A percentile compares a stretch with the other conserved stretches of the same genome.
phyloP scores from a whole-genome alignment of 176 grass and related monocot species.

The Miscanthus lutarioriparius region DNA sequence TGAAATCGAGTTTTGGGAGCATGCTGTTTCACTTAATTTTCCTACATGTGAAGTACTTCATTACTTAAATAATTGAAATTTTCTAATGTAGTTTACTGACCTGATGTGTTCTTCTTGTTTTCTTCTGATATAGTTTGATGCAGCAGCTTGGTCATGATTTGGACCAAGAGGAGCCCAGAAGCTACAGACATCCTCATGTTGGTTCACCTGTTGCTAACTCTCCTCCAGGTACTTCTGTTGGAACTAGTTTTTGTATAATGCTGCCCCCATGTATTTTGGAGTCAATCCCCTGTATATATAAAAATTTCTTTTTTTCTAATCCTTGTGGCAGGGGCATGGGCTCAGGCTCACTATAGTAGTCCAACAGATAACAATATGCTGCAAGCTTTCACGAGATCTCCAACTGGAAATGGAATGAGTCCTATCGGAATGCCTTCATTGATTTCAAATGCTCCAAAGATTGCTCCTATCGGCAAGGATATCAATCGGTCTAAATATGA shows the following conservation, averaged over 20 bases:
- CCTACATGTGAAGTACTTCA: not conserved
- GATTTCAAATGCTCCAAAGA: conserved; percentile 68
- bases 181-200: conserved; percentile 55
- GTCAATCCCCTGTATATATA: conserved; percentile 1
- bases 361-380: conserved; percentile 74
- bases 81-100: not conserved
- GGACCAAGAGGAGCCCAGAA: conserved; percentile 81
- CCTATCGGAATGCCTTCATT: conserved; percentile 64
- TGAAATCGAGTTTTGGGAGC: not conserved
- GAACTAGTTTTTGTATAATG: conserved; percentile 13
- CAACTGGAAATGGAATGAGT: conserved; percentile 61
- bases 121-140: conserved; percentile 74
- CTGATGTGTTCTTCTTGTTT: conserved; percentile 16
- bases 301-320: conserved; percentile 13
- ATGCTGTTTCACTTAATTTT: not conserved
- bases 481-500: conserved; percentile 59
- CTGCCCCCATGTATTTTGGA: not conserved
- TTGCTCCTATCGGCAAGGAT: conserved; percentile 91
- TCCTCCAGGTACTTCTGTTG: conserved; percentile 72
- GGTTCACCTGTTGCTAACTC: conserved; percentile 87
- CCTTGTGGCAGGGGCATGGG: conserved; percentile 66
- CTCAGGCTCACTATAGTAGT: conserved; percentile 73
- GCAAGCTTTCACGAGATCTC: conserved; percentile 71
- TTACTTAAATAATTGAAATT: not conserved
- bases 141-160: conserved; percentile 80